phyloP scores from a whole-genome alignment of 805 yeast species.

The Candida sanyiensis region DNA sequence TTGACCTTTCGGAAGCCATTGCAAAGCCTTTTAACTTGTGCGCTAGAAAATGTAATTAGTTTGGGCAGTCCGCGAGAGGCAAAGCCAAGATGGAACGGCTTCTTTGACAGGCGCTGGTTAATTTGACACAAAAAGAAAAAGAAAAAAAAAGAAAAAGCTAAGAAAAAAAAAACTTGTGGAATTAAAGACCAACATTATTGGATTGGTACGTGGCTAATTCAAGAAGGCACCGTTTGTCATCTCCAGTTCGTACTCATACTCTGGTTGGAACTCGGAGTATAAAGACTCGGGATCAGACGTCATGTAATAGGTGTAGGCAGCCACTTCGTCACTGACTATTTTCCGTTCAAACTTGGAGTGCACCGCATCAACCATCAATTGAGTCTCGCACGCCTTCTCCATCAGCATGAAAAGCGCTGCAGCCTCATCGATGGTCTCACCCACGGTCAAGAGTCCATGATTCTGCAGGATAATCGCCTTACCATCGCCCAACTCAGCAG shows the following conservation, averaged over 20 bases:
- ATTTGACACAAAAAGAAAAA: too few relatives aligned
- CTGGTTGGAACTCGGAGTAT: constrained; percentile 71
- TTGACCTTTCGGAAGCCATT: neutral
- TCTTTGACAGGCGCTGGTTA: too few relatives aligned
- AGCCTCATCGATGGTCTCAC: constrained; percentile 68
- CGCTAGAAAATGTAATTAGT: too few relatives aligned
- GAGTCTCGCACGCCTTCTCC: constrained; percentile 64
- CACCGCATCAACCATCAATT: constrained; percentile 54
- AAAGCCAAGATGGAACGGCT: too few relatives aligned
- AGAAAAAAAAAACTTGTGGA: neutral
- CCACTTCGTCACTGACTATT: constrained; percentile 54
- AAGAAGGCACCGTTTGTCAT: constrained; percentile 25
- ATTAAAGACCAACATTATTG: neutral
- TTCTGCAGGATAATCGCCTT: constrained; percentile 58
- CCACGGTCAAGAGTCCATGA: constrained; percentile 71
- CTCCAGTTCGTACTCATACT: constrained; percentile 44
- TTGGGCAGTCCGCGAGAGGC: too few relatives aligned
- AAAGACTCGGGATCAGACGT: constrained; percentile 61
- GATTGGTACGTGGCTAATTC: neutral
- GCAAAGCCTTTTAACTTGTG: neutral
- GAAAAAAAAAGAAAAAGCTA: too few relatives aligned
- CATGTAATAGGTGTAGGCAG: constrained; percentile 57
- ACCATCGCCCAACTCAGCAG: constrained; percentile 50
- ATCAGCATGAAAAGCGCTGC: constrained; percentile 57
- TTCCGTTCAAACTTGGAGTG: constrained; percentile 33